Conservation (phyloP, 352 stramenopile genomes). For the Globisporangium middletonii region DNA sequence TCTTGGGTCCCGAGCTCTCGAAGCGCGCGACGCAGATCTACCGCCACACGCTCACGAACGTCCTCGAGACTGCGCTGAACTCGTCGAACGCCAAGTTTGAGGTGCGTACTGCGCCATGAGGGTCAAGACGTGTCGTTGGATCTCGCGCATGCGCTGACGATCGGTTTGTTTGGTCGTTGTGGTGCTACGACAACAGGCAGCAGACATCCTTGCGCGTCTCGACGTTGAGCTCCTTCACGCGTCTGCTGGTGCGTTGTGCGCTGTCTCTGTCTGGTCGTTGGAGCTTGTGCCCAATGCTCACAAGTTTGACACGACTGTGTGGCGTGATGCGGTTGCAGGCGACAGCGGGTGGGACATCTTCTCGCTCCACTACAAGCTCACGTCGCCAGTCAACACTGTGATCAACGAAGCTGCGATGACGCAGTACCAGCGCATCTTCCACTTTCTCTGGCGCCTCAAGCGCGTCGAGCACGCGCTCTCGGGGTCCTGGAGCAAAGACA, state of each 20-base stretch:
- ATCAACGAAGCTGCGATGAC: constrained; percentile 83
- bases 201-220: constrained; percentile 90
- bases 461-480: constrained; percentile 91
- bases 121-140: background rate
- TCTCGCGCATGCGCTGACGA: background rate
- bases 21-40: constrained; percentile 91
- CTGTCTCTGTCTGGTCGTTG: background rate
- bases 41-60: constrained; percentile 91
- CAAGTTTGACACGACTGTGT: background rate
- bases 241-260: constrained; percentile 35
- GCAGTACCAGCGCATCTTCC: constrained; percentile 88
- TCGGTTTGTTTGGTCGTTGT: background rate
- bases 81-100: constrained; percentile 95
- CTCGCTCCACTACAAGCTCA: constrained; percentile 86
- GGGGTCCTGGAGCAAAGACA: constrained; percentile 95
- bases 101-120: constrained; percentile 24
- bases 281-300: background rate
- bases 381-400: constrained; percentile 84
- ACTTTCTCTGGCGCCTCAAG: constrained; percentile 89
- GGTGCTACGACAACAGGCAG: constrained; percentile 40
- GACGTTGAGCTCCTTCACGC: constrained; percentile 89
- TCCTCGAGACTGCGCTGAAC: constrained; percentile 93
- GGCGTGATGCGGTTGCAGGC: constrained; percentile 18
- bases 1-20: constrained; percentile 86
- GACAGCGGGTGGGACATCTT: constrained; percentile 95